Evolutionary conservation across 2,329 filamentous ascomycete species (phyloP).

Genomic region (Phaeophleospora eucalypticola): DNA sequence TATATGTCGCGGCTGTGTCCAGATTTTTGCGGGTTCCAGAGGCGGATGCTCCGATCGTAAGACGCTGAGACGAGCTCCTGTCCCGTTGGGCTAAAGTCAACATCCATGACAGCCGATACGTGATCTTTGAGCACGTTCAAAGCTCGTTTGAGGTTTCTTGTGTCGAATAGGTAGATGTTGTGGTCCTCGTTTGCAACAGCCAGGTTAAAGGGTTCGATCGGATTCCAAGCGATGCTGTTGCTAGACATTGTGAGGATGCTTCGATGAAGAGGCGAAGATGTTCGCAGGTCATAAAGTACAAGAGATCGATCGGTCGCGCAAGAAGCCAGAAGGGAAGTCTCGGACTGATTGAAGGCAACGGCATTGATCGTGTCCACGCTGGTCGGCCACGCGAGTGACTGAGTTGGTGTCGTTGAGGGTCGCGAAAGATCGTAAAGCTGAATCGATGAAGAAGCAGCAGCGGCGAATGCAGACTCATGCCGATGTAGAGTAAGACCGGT

Average conservation of each 20-base stretch:
- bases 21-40: slow-evolving; percentile 67
- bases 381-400: slow-evolving; percentile 82
- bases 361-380: slow-evolving; percentile 85
- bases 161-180: slow-evolving; percentile 89
- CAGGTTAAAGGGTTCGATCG: slow-evolving; percentile 95
- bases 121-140: slow-evolving; percentile 88
- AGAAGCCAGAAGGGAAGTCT: slow-evolving; percentile 85
- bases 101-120: slow-evolving; percentile 89
- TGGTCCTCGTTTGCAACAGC: slow-evolving; percentile 93
- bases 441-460: slow-evolving; percentile 67
- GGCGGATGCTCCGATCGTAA: slow-evolving; percentile 80
- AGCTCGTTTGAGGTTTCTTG: slow-evolving; percentile 81
- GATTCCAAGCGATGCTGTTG: slow-evolving; percentile 87
- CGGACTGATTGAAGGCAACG: slow-evolving; percentile 86
- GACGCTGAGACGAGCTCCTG: slow-evolving; percentile 88
- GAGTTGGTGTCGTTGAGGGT: slow-evolving; percentile 70
- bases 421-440: slow-evolving; percentile 85
- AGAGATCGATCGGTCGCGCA: slow-evolving; percentile 80
- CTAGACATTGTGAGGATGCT: slow-evolving; percentile 76
- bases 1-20: slow-evolving; percentile 91
- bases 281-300: slow-evolving; percentile 88
- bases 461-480: slow-evolving; percentile 72
- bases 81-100: slow-evolving; percentile 91
- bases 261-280: slow-evolving; percentile 75
- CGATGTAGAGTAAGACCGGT: slow-evolving; percentile 81